Base-by-base conservation (phyloP, 2,329 filamentous ascomycete genomes). In the Beauveria scarabaeidicola region DNA sequence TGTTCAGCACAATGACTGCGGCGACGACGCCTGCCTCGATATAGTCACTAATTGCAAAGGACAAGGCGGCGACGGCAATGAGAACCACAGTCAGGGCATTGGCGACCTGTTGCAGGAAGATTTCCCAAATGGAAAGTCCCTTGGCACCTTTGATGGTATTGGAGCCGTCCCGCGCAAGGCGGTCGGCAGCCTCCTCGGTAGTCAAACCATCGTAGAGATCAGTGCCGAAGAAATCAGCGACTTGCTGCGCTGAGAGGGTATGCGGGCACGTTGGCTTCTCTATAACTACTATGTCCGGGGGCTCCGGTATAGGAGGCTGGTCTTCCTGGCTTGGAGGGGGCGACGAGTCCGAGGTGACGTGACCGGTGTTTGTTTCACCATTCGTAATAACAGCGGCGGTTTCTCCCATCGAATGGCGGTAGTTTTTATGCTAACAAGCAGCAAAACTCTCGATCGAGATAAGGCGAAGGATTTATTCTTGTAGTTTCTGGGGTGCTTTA, bases 51-150 rank as follows among this genome's bases (percentile, higher is more conserved):
- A 87, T 88, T 69, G 79, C 82, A 73, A 86, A 88, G 52, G 82
- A 85, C 61, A 84, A 75, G 61, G 83, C 85, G 84, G 89, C 90
- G 67, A 89, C 88, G 67, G 89, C 84, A 65, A 91, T 78, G 66
- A 91, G 84, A 63, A 89, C 85, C 70, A 88, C 78, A 64, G 87
- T 90, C 74, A 90, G 77, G 75, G 86, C 88, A 76, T 90, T 90
- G 65, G 87, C 88, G 66, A 90, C 81, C 77, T 90, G 87, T 69
- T 86, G 87, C 74, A 90, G 73, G 75, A 90, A 81, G 76, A 90
- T 88, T 75, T 87, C 83, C 83, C 86, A 89, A 73, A 87, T 69
- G 73, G 87, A 89, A 75, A 87, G 75, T 73, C 85, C 84, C 75
- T 86, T 84, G 77, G 85, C 83, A 74, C 84, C 83, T 74, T 87